Base-by-base conservation (phyloP, 2,329 filamentous ascomycete species). In the Claviceps maximensis region DNA sequence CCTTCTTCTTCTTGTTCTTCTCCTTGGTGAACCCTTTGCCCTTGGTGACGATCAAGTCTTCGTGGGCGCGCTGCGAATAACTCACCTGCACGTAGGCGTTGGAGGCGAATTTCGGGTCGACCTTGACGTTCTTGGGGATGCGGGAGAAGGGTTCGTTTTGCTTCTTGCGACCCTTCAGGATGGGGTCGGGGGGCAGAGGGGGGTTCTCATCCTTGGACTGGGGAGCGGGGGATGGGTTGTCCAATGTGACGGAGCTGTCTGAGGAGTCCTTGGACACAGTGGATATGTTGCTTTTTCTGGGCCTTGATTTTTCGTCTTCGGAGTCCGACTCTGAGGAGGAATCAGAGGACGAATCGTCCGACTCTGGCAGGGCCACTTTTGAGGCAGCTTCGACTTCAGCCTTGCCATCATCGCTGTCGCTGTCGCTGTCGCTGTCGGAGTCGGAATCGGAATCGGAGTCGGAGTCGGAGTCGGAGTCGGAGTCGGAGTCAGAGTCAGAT, bases 1-100 rank as follows among this genome's bases (percentile, higher is more conserved):
- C 93, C 61, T 83, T 78, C 78, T 89, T 90, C 79, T 89, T 93
- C 78, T 98, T 98, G 73, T 98, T 98, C 83, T 98, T 98, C 75
- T 97, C 93, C 76, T 98, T 98, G 55, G 91, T 97, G 72, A 98
- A 98, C 4, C 89, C 89, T 74, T 96, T 97, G 63, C 93, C 93
- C 67, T 86, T 88, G 33, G 91, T 97, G 41, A 95, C 80, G 49
- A 89, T 87, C 57, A 98, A 73, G 65, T 96, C 90, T 60, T 89
- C 80, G 65, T 90, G 87, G 9, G 94, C 94, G 60, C 83, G 83
- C 61, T 93, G 85, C 25, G 90, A 91, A 71, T 97, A 98, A 58
- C 86, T 84, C 67, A 96, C 89, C 23, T 83, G 76, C 12, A 88
- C 76, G 66, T 91, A 97, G 15, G 79, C 80, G 69, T 97, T 96